Base-by-base conservation (phyloP, 2,329 filamentous ascomycete genomes). In the Canariomyces notabilis region DNA sequence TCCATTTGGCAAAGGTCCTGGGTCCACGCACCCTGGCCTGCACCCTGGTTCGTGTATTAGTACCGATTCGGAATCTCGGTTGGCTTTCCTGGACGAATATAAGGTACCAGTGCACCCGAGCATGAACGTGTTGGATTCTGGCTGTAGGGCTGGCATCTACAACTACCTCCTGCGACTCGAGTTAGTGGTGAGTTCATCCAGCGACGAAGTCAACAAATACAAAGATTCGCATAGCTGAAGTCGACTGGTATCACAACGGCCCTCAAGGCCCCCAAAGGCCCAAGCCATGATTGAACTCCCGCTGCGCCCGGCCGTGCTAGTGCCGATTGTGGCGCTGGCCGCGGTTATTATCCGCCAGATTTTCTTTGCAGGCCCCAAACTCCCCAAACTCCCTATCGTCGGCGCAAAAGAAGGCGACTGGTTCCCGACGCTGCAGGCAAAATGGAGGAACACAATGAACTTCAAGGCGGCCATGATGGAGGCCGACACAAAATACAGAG, bases 401-500 rank as follows among this genome's bases (percentile, higher is more conserved):
- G 61, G 62, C 18, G 54, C 58, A 5, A 57, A 48, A n/a, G 44
- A 60, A n/a, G 59, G 59, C 12, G 63, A 67, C 45, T 65, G 61
- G 63, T 64, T 67, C 44, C 55, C 62, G 6, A 50, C 58, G 5
- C 18, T 49, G 9, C 57, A 58, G 29, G 64, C 64, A 5, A 53
- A 37, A 47, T 64, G 58, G 58, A 57, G 62, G 16, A 66, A 65
- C 49, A 49, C 54, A 3, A 23, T 40, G 31, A 54, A 64, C 49
- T 60, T 62, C 56, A 60, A 61, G 49, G 34, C 48, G 0, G 57
- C 61, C 0, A 41, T 59, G 18, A 37, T 55, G 15, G 15, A 53
- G 8, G 59, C 59, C 1, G 58, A 65, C 36, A 31, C 33, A 2
- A 49, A 59, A 19, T 58, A 60, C 46, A 48, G 47, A 20, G 43